phyloP scores from a whole-genome alignment of 306 rosid species.

The Sicyos baderoa region DNA sequence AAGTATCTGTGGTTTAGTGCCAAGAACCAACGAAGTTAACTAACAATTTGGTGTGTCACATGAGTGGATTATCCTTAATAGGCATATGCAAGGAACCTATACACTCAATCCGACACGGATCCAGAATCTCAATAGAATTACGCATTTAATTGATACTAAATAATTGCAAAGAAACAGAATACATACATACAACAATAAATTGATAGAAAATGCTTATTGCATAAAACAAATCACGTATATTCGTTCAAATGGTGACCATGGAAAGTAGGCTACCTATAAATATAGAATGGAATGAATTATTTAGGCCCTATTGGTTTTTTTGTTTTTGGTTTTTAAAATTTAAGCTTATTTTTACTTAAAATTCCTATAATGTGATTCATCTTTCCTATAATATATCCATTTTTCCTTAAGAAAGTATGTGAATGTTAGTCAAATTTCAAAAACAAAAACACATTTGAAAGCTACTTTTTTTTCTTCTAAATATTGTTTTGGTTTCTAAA shows the following conservation, averaged over 20 bases:
- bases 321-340: no score
- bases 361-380: no score
- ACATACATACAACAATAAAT: not conserved
- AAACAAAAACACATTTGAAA: no score
- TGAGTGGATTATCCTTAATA: not conserved
- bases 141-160: not conserved
- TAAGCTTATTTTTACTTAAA: no score
- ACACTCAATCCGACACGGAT: not conserved
- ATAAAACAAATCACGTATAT: not conserved
- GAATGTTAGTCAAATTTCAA: no score
- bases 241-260: not conserved
- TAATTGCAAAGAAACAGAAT: not conserved
- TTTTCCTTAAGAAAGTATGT: no score
- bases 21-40: not conserved
- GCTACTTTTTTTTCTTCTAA: no score
- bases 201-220: conserved; percentile 2
- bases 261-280: not conserved
- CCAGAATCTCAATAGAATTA: not conserved
- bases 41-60: conserved; percentile 2
- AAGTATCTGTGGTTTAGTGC: conserved; percentile 13
- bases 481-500: no score
- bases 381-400: no score
- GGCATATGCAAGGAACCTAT: not conserved
- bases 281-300: not conserved
- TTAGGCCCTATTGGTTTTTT: no score